Conservation (phyloP, 331 rosid species). For the Arachis monticola region DNA sequence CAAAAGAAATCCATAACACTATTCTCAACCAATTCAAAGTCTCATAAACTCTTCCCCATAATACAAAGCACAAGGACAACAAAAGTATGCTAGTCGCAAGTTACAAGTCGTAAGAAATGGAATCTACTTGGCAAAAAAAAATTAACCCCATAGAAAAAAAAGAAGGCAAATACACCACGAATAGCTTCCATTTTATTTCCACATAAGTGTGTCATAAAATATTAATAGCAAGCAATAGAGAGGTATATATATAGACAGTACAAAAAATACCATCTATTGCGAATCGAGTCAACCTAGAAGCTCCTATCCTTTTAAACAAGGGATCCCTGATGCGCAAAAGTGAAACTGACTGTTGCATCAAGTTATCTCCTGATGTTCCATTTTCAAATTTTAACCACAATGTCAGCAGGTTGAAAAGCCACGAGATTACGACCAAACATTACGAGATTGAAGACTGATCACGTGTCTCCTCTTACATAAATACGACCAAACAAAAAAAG, state of each 20-base stretch:
- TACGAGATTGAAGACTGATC: slow-evolving; percentile 51
- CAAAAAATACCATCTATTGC: slow-evolving; percentile 73
- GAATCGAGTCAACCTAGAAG: slow-evolving; percentile 83
- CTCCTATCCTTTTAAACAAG: slow-evolving; percentile 94
- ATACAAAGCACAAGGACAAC: not conserved
- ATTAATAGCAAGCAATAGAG: slow-evolving; percentile 5
- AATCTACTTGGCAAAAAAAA: not conserved
- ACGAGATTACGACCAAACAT: slow-evolving; percentile 47
- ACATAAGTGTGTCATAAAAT: not conserved
- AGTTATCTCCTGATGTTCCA: slow-evolving; percentile 71
- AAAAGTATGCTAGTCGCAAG: not conserved
- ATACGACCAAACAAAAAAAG: slow-evolving; percentile 49
- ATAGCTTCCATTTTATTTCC: slow-evolving; percentile 1
- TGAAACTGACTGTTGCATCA: slow-evolving; percentile 86
- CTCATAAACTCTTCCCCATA: not conserved
- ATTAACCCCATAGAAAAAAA: not conserved
- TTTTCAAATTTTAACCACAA: slow-evolving; percentile 32
- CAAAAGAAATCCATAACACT: too few species aligned
- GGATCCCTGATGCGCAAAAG: slow-evolving; percentile 95
- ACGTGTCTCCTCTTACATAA: slow-evolving; percentile 52
- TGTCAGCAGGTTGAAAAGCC: not conserved
- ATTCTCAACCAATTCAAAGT: too few species aligned
- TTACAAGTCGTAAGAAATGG: too few species aligned
- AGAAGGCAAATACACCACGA: not conserved
- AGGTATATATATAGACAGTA: not conserved